Evolutionary conservation across 306 rosid species (phyloP).

Genomic region (Corylus americana): DNA sequence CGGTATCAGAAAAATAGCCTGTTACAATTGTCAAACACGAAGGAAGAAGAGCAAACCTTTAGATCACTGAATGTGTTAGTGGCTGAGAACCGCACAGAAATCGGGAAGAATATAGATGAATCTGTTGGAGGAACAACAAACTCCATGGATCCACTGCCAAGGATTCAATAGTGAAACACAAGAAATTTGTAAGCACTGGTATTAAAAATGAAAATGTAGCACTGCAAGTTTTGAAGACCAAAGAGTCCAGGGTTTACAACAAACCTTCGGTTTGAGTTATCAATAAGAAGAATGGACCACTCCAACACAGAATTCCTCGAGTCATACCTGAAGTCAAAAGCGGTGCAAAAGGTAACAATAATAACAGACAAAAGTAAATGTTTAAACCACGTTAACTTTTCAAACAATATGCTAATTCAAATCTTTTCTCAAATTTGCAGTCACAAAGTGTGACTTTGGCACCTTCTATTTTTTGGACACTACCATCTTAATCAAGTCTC

Average conservation of each 20-base stretch:
- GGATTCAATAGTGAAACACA: not conserved
- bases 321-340: conserved; percentile 66
- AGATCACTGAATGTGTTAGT: conserved; percentile 80
- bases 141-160: conserved; percentile 89
- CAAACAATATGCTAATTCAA: too few species aligned
- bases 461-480: too few species aligned
- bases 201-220: conserved; percentile 4
- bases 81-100: conserved; percentile 81
- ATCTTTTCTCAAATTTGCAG: too few species aligned
- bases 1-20: conserved; percentile 1
- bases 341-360: too few species aligned
- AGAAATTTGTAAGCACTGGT: not conserved
- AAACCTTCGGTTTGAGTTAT: conserved; percentile 91
- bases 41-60: conserved; percentile 54
- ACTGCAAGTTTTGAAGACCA: not conserved
- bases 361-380: too few species aligned
- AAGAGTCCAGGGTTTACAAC: conserved; percentile 14
- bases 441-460: too few species aligned
- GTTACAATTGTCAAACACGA: not conserved
- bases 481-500: too few species aligned
- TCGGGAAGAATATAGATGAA: conserved; percentile 83
- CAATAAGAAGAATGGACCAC: conserved; percentile 89
- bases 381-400: too few species aligned
- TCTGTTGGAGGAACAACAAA: conserved; percentile 91
- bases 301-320: conserved; percentile 82